Evolutionary conservation across 192 early-diverging fungal species (phyloP).

Genomic region (Phycomyces nitens): DNA sequence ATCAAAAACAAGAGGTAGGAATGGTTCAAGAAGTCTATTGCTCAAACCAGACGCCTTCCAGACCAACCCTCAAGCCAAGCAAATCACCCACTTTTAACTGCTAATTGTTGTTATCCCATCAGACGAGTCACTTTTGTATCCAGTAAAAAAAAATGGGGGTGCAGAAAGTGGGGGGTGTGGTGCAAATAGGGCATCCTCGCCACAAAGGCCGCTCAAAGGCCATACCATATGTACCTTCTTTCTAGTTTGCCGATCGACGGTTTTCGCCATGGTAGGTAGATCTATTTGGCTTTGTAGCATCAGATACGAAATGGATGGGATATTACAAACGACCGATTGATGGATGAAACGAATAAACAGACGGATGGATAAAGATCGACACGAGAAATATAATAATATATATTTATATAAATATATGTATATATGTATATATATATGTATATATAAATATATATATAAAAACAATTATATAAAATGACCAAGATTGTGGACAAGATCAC

Average conservation of each 20-base stretch:
- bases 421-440: neutral
- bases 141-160: no score
- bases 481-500: neutral
- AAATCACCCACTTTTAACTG: no score
- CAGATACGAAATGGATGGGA: neutral
- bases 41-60: no score
- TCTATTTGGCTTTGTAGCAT: neutral
- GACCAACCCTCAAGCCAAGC: no score
- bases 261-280: constrained; percentile 17
- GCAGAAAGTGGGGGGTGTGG: neutral
- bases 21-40: no score
- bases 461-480: neutral
- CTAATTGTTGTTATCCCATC: no score
- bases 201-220: neutral
- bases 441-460: neutral
- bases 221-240: constrained; percentile 3
- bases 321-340: neutral
- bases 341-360: constrained; percentile 4
- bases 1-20: no score
- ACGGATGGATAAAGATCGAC: neutral
- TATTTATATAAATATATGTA: neutral
- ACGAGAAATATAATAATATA: neutral
- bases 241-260: constrained; percentile 13
- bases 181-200: neutral
- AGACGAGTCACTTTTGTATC: no score